These are phyloP conservation scores for Rhipidocladum racemiflorum DNA, from an alignment of 176 grass and related monocot genomes.

Conservation along the genomic window DNA sequence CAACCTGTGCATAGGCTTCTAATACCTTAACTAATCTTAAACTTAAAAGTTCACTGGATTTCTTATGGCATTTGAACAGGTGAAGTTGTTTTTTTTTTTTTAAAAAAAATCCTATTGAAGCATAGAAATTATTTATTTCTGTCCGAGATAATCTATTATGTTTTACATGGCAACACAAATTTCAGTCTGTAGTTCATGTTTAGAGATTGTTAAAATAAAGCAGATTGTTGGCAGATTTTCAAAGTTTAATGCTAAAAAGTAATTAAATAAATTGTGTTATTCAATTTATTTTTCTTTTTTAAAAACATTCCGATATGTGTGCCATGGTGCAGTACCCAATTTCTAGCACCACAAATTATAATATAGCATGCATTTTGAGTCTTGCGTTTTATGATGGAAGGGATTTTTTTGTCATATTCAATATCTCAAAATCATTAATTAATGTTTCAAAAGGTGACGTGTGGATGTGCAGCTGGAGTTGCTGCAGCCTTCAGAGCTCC, in stretches of 20 bases:
- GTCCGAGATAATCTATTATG: background rate
- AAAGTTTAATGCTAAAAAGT: background rate
- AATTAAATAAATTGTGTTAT: background rate
- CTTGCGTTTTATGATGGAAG: conserved; percentile 4
- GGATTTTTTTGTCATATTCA: conserved; percentile 30
- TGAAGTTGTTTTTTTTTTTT: background rate
- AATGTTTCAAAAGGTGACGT: conserved; percentile 98
- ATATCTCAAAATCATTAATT: conserved; percentile 42
- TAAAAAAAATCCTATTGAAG: background rate
- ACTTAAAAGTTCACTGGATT: background rate
- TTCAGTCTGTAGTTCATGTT: background rate
- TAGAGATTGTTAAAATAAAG: conserved; percentile 24
- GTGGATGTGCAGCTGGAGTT: conserved; percentile 99
- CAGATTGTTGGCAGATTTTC: background rate
- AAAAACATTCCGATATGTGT: background rate
- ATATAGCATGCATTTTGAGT: background rate
- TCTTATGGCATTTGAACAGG: background rate
- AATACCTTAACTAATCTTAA: background rate
- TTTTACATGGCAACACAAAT: background rate
- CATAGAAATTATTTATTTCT: background rate
- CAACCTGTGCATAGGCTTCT: background rate
- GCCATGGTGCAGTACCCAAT: background rate
- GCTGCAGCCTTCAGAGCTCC: conserved; percentile 99
- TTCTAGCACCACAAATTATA: background rate
- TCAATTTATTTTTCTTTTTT: background rate